A percentile compares a stretch with the other conserved stretches of the same genome.
phyloP scores from a whole-genome alignment of 495 filamentous ascomycete genomes.

The Thermothielavioides terrestris region DNA sequence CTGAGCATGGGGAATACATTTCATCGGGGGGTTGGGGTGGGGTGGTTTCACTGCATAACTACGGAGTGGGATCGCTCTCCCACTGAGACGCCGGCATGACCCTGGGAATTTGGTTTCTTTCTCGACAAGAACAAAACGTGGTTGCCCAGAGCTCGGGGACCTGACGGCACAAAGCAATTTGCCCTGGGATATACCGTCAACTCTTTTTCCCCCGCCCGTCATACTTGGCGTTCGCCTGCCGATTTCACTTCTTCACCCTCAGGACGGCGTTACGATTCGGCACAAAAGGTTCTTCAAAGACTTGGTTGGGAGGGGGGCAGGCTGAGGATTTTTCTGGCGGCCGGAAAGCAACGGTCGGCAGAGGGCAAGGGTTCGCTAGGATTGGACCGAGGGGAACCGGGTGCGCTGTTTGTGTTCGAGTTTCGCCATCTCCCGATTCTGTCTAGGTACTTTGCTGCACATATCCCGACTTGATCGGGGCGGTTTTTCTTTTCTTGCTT shows the following conservation, averaged over 20 bases:
- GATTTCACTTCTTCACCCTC: slow-evolving; percentile 20
- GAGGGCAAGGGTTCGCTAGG: background rate
- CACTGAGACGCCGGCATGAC: slow-evolving; percentile 6
- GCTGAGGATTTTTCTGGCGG: too few species aligned
- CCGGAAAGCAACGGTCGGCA: background rate
- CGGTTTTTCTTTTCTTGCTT: background rate
- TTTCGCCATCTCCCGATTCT: slow-evolving; percentile 17
- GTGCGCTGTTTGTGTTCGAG: background rate
- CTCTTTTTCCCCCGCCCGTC: background rate
- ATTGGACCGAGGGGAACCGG: background rate
- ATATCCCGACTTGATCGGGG: background rate
- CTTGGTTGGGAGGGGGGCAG: background rate
- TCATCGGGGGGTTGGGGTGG: background rate
- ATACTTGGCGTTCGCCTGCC: slow-evolving; percentile 2
- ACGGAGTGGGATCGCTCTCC: slow-evolving; percentile 8
- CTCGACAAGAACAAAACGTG: background rate
- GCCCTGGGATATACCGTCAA: slow-evolving; percentile 32
- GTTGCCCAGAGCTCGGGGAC: background rate
- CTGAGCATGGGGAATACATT: slow-evolving; percentile 4
- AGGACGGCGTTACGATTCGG: slow-evolving; percentile 13
- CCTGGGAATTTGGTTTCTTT: slow-evolving; percentile 1
- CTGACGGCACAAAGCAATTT: too few species aligned
- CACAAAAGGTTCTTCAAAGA: slow-evolving; percentile 13
- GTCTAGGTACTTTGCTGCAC: background rate
- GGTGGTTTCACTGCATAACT: slow-evolving; percentile 2